phyloP scores from a whole-genome alignment of 2,329 filamentous ascomycete species.

The Stachybotrys chlorohalonatus region DNA sequence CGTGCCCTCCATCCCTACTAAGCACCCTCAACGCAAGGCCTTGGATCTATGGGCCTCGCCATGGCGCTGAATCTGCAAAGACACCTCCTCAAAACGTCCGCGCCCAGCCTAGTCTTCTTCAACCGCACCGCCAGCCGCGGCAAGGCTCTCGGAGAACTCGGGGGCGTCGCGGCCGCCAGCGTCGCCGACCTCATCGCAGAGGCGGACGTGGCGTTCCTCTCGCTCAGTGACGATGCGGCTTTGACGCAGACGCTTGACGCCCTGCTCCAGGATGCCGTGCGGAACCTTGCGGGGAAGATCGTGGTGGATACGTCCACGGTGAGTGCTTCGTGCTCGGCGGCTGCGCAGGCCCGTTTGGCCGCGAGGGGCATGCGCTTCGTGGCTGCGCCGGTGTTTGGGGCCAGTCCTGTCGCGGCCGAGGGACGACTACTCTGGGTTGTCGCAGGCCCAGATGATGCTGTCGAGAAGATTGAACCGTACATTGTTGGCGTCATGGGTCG shows the following conservation, averaged over 20 bases:
- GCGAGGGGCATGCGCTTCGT: slow-evolving; percentile 26
- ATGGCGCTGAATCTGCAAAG: slow-evolving; percentile 42
- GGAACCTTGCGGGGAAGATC: slow-evolving; percentile 25
- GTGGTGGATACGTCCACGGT: slow-evolving; percentile 42
- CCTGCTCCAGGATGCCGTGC: too few species aligned
- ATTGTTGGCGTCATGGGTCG: slow-evolving; percentile 32
- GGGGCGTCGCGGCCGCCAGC: slow-evolving; percentile 13
- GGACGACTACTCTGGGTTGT: slow-evolving; percentile 37
- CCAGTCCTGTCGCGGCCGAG: slow-evolving; percentile 35
- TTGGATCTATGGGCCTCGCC: slow-evolving; percentile 40
- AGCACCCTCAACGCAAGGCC: slow-evolving; percentile 16
- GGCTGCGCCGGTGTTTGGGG: slow-evolving; percentile 40
- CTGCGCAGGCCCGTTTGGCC: slow-evolving; percentile 16
- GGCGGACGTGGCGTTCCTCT: slow-evolving; percentile 27
- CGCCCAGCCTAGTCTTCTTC: slow-evolving; percentile 25
- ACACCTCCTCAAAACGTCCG: slow-evolving; percentile 17
- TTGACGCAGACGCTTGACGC: slow-evolving; percentile 13
- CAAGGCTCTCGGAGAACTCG: slow-evolving; percentile 15
- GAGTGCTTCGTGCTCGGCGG: slow-evolving; percentile 31
- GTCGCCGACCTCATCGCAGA: slow-evolving; percentile 16
- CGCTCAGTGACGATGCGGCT: slow-evolving; percentile 32
- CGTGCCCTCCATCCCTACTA: neutral
- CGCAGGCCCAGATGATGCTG: slow-evolving; percentile 27
- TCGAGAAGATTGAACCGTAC: slow-evolving; percentile 25
- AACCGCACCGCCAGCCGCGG: slow-evolving; percentile 40